Base-by-base conservation (phyloP, 768 basidiomycete genomes). In the Boletus rubescentipes region DNA sequence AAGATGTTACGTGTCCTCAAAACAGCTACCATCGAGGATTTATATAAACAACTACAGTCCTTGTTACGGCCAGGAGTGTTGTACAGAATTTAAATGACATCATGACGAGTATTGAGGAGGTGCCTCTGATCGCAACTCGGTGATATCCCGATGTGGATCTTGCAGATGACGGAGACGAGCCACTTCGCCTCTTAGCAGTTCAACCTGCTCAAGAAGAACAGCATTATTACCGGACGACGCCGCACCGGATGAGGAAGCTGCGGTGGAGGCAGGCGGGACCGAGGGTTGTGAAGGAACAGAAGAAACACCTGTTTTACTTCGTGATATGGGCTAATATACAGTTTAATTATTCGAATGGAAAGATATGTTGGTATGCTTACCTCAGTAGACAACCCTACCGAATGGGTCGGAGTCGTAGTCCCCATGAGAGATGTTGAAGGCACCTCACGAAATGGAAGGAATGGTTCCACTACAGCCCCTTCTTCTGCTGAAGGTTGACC, bases 161-260 rank as follows among this genome's bases (percentile, higher is more conserved):
- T 45, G 46, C 12, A 41, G 2, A 6, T 35, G 14, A 12, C 55
- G 53, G 4, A 63, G 49, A 30, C 54, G 58, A 21, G 54, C 49
- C 2, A 63, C 52, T 35, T 60, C 61, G 1, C 29, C 49, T 31
- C 46, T 41, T 1, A 62, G 40, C 9, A 26, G 4, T 2, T 43
- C 61, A 4, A 62, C 50, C n/a, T 59, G 48, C 29, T 32, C 53
- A 1, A 32, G 8, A 8, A 62, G 21, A 16, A 3, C 40, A 3
- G 43, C 8, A 23, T 34, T 18, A 4, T 16, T 18, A 18, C 35
- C 9, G 0, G 44, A 37, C 15, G 9, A 40, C 12, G 9, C 39
- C 40, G 36, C 18, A 34, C 21, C 31, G 9, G 49, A n/a, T 3
- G 48, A 12, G 2, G 37, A 6, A 0, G 41, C 10, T 4, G 21